Evolutionary conservation across 306 rosid genomes (phyloP).

Genomic region (Glycine tomentella): DNA sequence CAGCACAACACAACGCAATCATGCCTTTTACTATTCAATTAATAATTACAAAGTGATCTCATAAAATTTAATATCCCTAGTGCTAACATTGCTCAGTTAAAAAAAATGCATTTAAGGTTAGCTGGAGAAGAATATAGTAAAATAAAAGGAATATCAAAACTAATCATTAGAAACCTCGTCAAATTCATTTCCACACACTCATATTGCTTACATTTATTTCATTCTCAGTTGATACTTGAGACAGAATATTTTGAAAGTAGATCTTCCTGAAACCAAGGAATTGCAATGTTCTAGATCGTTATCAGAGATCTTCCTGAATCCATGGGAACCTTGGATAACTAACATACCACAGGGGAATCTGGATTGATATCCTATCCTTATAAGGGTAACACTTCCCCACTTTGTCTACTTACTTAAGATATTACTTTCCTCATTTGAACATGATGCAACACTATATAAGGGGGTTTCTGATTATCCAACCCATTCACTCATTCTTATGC

Average conservation of each 20-base stretch:
- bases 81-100: neutral
- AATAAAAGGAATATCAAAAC: constrained; percentile 28
- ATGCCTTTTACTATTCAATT: constrained; percentile 43
- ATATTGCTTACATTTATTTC: constrained; percentile 7
- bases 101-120: neutral
- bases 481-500: neutral
- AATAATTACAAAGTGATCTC: neutral
- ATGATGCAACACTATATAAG: neutral
- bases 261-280: constrained; percentile 6
- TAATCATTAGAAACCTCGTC: constrained; percentile 29
- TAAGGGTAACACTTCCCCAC: neutral
- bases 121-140: constrained; percentile 28
- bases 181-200: constrained; percentile 36
- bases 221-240: constrained; percentile 9
- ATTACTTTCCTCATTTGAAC: neutral
- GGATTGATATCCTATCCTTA: neutral
- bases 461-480: neutral
- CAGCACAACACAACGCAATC: constrained; percentile 27
- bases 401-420: neutral
- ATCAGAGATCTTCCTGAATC: neutral
- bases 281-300: neutral
- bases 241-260: constrained; percentile 21
- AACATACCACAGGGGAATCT: neutral
- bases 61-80: constrained; percentile 24
- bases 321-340: neutral